Percentiles rank a stretch among this genome's conserved stretches.
phyloP scores from a whole-genome alignment of 78 protist genomes.

The Dictyostelium intermedium region DNA sequence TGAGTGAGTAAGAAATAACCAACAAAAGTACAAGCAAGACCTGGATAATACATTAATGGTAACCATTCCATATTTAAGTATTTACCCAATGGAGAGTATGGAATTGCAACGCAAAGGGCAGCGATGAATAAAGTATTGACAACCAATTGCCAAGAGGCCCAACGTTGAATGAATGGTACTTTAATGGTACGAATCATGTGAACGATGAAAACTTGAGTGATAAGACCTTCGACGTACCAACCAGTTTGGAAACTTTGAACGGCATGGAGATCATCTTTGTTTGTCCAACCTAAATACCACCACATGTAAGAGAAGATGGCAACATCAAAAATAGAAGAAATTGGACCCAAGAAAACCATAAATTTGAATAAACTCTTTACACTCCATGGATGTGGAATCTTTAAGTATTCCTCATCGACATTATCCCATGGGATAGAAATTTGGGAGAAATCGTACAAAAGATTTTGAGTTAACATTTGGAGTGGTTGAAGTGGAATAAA shows the following conservation, averaged over 20 bases:
- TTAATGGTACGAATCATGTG: conserved; percentile 79
- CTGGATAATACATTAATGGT: conserved; percentile 66
- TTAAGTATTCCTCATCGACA: conserved; percentile 68
- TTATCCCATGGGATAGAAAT: conserved; percentile 78
- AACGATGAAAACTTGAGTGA: conserved; percentile 73
- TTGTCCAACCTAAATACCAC: conserved; percentile 72
- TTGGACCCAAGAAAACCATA: conserved; percentile 71
- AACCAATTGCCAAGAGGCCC: conserved; percentile 67
- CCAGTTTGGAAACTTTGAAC: conserved; percentile 68
- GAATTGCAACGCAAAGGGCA: conserved; percentile 51
- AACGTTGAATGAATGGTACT: conserved; percentile 73
- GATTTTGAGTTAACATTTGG: conserved; percentile 67
- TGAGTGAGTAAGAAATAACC: conserved; percentile 75
- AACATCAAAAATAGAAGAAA: conserved; percentile 71
- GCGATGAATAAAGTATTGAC: conserved; percentile 55
- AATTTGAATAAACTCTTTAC: conserved; percentile 31
- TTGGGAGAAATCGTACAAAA: conserved; percentile 71
- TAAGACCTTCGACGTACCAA: conserved; percentile 75
- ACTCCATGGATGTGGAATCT: conserved; percentile 74
- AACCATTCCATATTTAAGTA: not conserved
- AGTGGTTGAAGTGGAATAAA: conserved; percentile 74
- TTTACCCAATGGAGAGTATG: conserved; percentile 30
- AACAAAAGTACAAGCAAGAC: conserved; percentile 47
- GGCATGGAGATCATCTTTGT: not conserved
- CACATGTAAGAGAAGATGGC: conserved; percentile 73